A percentile compares a stretch with the other conserved stretches of the same genome.
These are phyloP conservation scores for Saposhnikovia divaricata DNA, from an alignment of 129 eudicot species.

Conservation along the genomic window DNA sequence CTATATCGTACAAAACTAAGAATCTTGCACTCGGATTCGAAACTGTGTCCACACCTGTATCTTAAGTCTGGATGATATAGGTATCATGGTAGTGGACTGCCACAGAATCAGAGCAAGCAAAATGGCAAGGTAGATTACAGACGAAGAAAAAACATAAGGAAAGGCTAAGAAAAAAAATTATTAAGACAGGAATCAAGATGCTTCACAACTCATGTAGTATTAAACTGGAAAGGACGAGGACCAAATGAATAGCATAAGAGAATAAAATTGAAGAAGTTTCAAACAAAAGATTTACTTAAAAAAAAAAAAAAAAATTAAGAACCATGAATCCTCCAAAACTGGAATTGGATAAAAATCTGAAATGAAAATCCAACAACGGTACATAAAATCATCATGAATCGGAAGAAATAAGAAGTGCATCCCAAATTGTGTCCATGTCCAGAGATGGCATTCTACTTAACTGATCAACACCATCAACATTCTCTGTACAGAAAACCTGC, in stretches of 20 bases:
- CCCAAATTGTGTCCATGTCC: conserved; percentile 94
- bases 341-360: not conserved
- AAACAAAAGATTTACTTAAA: not conserved
- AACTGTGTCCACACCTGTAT: not conserved
- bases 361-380: not conserved
- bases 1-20: no score
- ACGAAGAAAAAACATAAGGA: not conserved
- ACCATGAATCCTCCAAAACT: conserved; percentile 3
- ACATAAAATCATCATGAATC: conserved; percentile 10
- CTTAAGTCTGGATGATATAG: not conserved
- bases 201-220: not conserved
- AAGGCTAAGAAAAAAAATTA: not conserved
- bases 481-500: conserved; percentile 22
- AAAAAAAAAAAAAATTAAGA: not conserved
- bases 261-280: not conserved
- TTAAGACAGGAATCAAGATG: not conserved
- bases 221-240: not conserved
- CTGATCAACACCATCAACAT: conserved; percentile 47
- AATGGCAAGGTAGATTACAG: not conserved
- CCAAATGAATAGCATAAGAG: not conserved
- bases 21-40: not conserved
- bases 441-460: conserved; percentile 85
- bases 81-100: not conserved
- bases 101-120: not conserved
- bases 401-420: conserved; percentile 58